Evolutionary conservation across 305 asterid species (phyloP), one percentile per base, ranked within the genome.

Genomic region (Plantago coronopus): DNA sequence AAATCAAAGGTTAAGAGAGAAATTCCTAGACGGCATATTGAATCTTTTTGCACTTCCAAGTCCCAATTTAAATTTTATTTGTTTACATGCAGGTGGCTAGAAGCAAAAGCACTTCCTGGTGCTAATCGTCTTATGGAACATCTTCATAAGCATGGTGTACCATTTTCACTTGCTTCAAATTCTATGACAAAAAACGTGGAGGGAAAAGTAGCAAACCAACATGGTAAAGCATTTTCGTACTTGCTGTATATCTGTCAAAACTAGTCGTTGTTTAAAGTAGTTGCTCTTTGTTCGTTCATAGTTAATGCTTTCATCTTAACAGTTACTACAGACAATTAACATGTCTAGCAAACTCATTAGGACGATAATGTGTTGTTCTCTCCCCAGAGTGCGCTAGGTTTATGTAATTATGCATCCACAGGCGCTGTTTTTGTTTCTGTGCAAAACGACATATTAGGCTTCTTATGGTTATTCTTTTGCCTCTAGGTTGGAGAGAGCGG

Each of bases 31-130:
- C 21, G 54, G 47, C 44, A 37, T 38, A 22, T 22, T 61, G 17
- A 44, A 12, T 61, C 17, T 42, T 18, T 25, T 54, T 15, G 22
- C 27, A 34, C 12, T 38, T 5, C 38, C 31, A 11, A 54, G 49
- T 46, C 37, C 14, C 43, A 2, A 42, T 46, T 19, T 18, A 53
- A 40, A 8, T 6, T 9, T 44, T 25, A 64, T 73, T 62, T 73
- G 9, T 18, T 22, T 23, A 17, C 57, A 31, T 74, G 15, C 57
- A 91, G 98, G 82, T 86, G 95, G 96, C 55, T 55, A 66, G 72
- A 74, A 75, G 84, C 95, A 7, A 86, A 83, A 73, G 77, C 93
- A 45, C 95, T 91, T 74, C 98, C 98, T 17, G 96, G 96, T 54
- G 98, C 82, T 49, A 83, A 82, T 67, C 95, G 96, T 42, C 85